Base-by-base conservation (phyloP, 2,329 filamentous ascomycete genomes). In the Fusarium agapanthi region DNA sequence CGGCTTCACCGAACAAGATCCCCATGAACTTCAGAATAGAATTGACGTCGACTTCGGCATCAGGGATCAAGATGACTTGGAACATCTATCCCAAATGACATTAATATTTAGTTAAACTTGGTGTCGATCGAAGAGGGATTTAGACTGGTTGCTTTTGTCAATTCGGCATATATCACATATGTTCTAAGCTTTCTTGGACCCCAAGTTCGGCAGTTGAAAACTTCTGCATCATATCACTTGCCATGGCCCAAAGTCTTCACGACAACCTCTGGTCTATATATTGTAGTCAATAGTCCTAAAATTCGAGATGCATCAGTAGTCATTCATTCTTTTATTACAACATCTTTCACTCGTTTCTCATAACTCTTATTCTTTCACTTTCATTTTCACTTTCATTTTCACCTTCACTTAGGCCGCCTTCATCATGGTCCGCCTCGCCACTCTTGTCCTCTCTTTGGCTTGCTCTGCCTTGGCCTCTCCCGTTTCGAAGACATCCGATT, bases 41-140 rank as follows among this genome's bases (percentile, higher is more conserved):
- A 34, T 38, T 38, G 34, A 28, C 2, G 3, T 53, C 24, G 14
- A 38, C 34, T 53, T 38, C 20, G 24, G 34, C 50, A 53, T 32
- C 15, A 32, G 45, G 45, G 28, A 14, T 5, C 22, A 32, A 48
- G 24, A 13, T 13, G 13, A 44, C 41, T 14, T 20, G 1, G 1
- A 14, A 9, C 5, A 3, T 7, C 3, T 32, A n/a, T 48, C 7
- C 0, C 6, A 32, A 14, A 15, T 20, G 22, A 24, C 12, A 24
- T 7, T 12, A 48, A 18, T 15, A 10, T 18, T 18, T 7, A 18
- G 22, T 8, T 24, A 18, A 7, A 32, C 11, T n/a, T 13, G 1
- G 0, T 3, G 7, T 18, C 7, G 11, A 35, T 35, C 2, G 34
- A 35, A 18, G 34, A 35, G 0, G 1, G 16, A 35, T 35, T 35